These are phyloP conservation scores for Cyberlindnera americana DNA, from an alignment of 805 yeast genomes.

Conservation along the genomic window DNA sequence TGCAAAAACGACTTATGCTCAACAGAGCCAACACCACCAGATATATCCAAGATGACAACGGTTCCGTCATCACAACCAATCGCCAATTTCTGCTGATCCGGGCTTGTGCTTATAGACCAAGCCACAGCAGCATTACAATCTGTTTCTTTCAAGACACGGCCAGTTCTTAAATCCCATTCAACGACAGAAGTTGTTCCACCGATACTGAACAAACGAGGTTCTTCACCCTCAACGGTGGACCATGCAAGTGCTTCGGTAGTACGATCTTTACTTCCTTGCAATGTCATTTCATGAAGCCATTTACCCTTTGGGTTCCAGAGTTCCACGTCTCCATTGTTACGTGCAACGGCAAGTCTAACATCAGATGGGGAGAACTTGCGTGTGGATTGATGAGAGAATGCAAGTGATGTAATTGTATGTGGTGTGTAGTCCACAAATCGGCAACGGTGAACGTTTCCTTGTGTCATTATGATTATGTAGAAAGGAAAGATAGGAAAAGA, in stretches of 20 bases:
- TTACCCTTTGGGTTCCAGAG: slow-evolving; percentile 84
- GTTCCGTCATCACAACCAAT: slow-evolving; percentile 96
- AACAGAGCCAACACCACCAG: slow-evolving; percentile 80
- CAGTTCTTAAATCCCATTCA: slow-evolving; percentile 84
- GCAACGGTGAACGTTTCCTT: slow-evolving; percentile 64
- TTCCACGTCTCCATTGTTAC: slow-evolving; percentile 93
- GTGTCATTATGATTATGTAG: slow-evolving; percentile 3
- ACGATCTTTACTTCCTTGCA: slow-evolving; percentile 78
- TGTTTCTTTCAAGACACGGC: slow-evolving; percentile 67
- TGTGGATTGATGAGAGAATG: slow-evolving; percentile 64
- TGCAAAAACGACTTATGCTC: slow-evolving; percentile 75
- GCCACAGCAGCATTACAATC: slow-evolving; percentile 92
- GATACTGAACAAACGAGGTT: slow-evolving; percentile 77
- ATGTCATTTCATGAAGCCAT: slow-evolving; percentile 74
- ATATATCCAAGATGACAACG: slow-evolving; percentile 76
- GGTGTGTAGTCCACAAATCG: slow-evolving; percentile 88
- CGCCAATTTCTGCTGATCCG: slow-evolving; percentile 60
- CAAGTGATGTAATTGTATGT: slow-evolving; percentile 74
- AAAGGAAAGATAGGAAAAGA: no score
- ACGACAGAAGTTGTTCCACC: slow-evolving; percentile 91
- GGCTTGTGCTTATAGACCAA: slow-evolving; percentile 79
- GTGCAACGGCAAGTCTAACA: slow-evolving; percentile 82
- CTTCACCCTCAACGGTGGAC: slow-evolving; percentile 49
- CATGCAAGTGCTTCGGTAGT: slow-evolving; percentile 89
- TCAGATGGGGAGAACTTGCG: slow-evolving; percentile 46